Conservation (phyloP, 2,329 filamentous ascomycete species). For the Thielaviopsis euricoi region DNA sequence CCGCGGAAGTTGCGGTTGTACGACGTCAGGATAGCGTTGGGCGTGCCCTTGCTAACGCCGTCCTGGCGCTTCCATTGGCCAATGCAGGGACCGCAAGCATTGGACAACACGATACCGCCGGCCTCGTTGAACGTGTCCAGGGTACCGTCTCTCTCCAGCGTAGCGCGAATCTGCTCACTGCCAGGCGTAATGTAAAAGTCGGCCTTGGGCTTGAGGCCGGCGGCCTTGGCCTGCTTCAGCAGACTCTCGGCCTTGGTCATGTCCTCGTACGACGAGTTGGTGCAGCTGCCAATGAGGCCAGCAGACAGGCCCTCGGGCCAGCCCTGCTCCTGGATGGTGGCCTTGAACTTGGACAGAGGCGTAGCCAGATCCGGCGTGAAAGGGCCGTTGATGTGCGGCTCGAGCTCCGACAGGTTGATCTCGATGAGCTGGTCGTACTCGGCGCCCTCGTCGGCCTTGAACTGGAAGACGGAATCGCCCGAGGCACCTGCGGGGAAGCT, state of each 20-base stretch:
- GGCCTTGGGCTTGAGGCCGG: slow-evolving; percentile 76
- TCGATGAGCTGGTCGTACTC: slow-evolving; percentile 83
- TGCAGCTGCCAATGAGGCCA: slow-evolving; percentile 92
- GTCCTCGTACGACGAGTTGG: slow-evolving; percentile 96
- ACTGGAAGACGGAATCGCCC: slow-evolving; percentile 39
- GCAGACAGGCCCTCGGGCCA: slow-evolving; percentile 90
- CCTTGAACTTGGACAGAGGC: slow-evolving; percentile 77
- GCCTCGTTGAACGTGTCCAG: slow-evolving; percentile 72
- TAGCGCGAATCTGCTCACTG: slow-evolving; percentile 91
- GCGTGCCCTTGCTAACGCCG: slow-evolving; percentile 63
- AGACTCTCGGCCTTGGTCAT: slow-evolving; percentile 93
- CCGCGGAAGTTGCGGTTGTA: slow-evolving; percentile 98
- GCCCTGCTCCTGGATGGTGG: slow-evolving; percentile 63
- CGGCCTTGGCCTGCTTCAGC: slow-evolving; percentile 75
- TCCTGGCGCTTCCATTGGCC: slow-evolving; percentile 93
- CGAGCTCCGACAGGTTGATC: slow-evolving; percentile 76
- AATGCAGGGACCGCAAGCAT: slow-evolving; percentile 87
- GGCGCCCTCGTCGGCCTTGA: slow-evolving; percentile 64
- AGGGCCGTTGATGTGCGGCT: slow-evolving; percentile 93
- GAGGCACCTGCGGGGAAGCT: slow-evolving; percentile 29
- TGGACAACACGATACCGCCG: slow-evolving; percentile 79
- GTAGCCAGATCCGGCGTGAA: slow-evolving; percentile 94
- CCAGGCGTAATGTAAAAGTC: slow-evolving; percentile 95
- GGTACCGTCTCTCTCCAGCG: slow-evolving; percentile 75
- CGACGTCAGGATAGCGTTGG: slow-evolving; percentile 88